Base-by-base conservation (phyloP, 2,329 filamentous ascomycete genomes). In the Spiromastix sp. region DNA sequence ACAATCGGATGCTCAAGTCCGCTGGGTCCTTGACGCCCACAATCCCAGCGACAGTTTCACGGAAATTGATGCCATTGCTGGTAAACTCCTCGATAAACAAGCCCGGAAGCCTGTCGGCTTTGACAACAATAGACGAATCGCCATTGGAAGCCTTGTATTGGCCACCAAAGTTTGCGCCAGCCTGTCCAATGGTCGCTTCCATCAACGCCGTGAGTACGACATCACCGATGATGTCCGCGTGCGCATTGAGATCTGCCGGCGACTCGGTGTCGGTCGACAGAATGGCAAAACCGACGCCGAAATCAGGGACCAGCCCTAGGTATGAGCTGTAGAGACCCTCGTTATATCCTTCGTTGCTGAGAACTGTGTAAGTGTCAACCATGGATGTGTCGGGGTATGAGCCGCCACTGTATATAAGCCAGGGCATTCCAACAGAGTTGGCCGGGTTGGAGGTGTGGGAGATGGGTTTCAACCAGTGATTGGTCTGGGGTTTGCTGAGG, bases 391-490 rank as follows among this genome's bases (percentile, higher is more conserved):
- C 36, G 27, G 27, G 27, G 16, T 29, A 29, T 9, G n/a, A 9
- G 10, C 27, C 27, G 17, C 28, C 34, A 22, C 39, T 42, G 39
- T 47, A 56, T 26, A 64, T 61, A 32, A 60, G 53, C 54, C 56
- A 64, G 2, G 53, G 50, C 5, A 42, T 41, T 8, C 61, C 60
- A n/a, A 58, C 36, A 3, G 57, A 51, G 37, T 55, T 56, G 3
- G 48, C 41, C 0, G 54, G 41, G 3, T 49, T 50, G 2, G 54
- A 53, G 1, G 57, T 63, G 43, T 60, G 57, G 2, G 57, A 43
- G 5, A 52, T 51, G 0, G 61, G 61, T 34, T 63, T 60, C 21
- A 64, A 44, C 61, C 60, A 65, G 28, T 48, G 51, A 5, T 54
- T 49, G 12, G 58, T 63, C 30, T 51, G 46, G 13, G 51, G 44